Base-by-base conservation (phyloP, 176 grass and related monocot species). In the Luzula sylvatica region DNA sequence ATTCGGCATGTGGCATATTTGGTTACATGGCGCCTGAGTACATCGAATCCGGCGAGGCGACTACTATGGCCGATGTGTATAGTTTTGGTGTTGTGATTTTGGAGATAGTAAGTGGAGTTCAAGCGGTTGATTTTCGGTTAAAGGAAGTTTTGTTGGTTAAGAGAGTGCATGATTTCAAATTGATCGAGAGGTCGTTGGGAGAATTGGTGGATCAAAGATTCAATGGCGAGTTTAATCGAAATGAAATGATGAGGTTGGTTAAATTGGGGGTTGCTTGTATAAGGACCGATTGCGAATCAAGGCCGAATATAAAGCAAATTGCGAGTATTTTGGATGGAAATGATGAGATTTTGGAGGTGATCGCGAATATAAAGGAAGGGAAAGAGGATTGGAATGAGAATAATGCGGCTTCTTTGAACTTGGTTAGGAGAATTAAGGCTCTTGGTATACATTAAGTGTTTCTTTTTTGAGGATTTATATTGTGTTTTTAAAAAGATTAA, bases 21-120 rank as follows among this genome's bases (percentile, higher is more conserved):
- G 88, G 88, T 2, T 94, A 94, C 65, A 94, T 94, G 79, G 73
- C 88, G 11, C 88, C 88, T 0, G 88, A 94, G 72, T 94, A 83
- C 68, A 65, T 94, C 55, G 79, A 87, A 21, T 71, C 60, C 11
- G 88, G 83, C 3, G 75, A 87, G 39, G 82, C 83, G 11, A 83
- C 75, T 55, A 72, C 83, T n/a, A 72, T 69, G 68, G 88, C 88
- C 2, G 88, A 94, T 52, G 78, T 87, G 28, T 94, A 94, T 60
- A 94, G 87, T 61, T 94, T 87, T 15, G 87, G 87, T 16, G 75
- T 94, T 17, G 69, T 94, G 3, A 50, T 87, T 8, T 75, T 94
- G 42, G 88, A 94, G 75, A 73, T 87, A 1, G 59, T 83, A 29
- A 94, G 79, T 0, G 83, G 88, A 12, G 9, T 11, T 11, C 76